Percentiles rank a stretch among this genome's conserved stretches.
phyloP scores from a whole-genome alignment of 179 eudicot genomes.

The Spinacia oleracea region DNA sequence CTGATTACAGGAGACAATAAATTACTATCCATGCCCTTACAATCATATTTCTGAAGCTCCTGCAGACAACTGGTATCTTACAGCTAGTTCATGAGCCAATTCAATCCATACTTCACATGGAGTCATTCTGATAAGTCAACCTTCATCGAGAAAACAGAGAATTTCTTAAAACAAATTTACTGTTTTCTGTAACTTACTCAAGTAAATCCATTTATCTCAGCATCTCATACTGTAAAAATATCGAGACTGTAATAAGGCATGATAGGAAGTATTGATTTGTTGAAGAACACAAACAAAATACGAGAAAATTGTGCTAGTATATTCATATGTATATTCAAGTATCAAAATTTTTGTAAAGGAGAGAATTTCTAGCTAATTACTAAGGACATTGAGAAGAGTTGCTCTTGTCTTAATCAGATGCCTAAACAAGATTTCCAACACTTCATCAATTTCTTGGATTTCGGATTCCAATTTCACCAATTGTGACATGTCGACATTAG shows the following conservation, averaged over 20 bases:
- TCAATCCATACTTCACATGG: background rate
- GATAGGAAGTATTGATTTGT: background rate
- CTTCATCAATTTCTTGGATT: constrained; percentile 33
- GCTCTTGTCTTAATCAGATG: constrained; percentile 36
- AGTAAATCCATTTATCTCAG: background rate
- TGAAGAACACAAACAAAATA: background rate
- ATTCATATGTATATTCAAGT: background rate
- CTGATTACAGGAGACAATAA: background rate
- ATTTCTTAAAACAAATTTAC: background rate
- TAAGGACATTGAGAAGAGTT: constrained; percentile 40
- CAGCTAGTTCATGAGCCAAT: background rate
- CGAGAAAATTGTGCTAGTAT: background rate
- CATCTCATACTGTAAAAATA: background rate
- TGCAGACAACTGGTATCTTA: constrained; percentile 4
- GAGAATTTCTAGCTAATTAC: constrained; percentile 33
- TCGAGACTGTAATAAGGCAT: background rate
- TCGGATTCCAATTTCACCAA: constrained; percentile 27
- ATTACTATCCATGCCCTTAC: background rate
- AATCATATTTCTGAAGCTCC: background rate
- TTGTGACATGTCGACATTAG: constrained; percentile 1
- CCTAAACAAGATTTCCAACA: constrained; percentile 31
- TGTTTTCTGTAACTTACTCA: background rate
- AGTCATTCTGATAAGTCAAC: background rate
- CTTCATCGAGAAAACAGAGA: background rate
- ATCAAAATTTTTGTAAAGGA: constrained; percentile 2